Evolutionary conservation across 768 basidiomycete species (phyloP).

Genomic region (Pleurotus sapidus): DNA sequence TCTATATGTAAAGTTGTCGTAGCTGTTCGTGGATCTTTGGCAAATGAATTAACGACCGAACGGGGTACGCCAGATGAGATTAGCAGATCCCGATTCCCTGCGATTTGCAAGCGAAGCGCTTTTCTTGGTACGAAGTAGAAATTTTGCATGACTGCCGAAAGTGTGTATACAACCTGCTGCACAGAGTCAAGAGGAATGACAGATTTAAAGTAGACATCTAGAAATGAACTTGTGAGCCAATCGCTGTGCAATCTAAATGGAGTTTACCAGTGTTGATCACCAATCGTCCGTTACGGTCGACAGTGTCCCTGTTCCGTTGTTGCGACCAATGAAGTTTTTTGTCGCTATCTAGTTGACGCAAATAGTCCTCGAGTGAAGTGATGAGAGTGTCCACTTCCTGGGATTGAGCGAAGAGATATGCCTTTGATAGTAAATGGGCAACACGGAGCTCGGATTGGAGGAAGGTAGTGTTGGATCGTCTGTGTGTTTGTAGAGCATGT

Average conservation of each 20-base stretch:
- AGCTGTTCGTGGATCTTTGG: slow-evolving; percentile 18
- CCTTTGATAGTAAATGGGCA: slow-evolving; percentile 3
- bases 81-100: slow-evolving; percentile 17
- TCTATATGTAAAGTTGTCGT: slow-evolving; percentile 14
- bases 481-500: slow-evolving; percentile 2
- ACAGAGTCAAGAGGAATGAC: not conserved
- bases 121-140: slow-evolving; percentile 18
- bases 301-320: not conserved
- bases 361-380: not conserved
- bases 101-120: slow-evolving; percentile 16
- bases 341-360: not conserved
- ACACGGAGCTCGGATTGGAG: slow-evolving; percentile 6
- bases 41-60: slow-evolving; percentile 8
- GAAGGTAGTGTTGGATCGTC: slow-evolving; percentile 5
- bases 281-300: no score
- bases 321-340: not conserved
- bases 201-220: not conserved
- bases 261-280: not conserved
- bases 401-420: not conserved
- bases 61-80: not conserved
- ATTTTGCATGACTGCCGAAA: slow-evolving; percentile 16
- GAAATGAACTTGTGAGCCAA: not conserved
- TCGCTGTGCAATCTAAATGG: not conserved
- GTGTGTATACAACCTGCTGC: not conserved
- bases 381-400: not conserved